phyloP scores from a whole-genome alignment of 2,329 filamentous ascomycete species.

The Arthrobotrys megalospora region DNA sequence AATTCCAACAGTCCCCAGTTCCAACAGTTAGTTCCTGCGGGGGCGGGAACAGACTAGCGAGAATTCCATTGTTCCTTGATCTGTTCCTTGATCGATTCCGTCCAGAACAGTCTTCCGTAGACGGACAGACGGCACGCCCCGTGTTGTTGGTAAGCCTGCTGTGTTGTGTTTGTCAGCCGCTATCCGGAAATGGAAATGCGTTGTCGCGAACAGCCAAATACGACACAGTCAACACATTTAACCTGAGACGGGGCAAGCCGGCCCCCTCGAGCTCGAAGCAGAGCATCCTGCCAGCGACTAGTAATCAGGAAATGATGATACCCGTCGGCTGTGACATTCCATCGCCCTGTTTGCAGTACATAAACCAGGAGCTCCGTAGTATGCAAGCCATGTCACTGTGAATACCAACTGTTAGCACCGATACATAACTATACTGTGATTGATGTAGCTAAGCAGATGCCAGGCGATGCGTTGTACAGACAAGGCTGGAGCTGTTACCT shows the following conservation, averaged over 20 bases:
- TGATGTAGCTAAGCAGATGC: no score
- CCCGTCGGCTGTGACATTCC: no score
- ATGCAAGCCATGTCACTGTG: no score
- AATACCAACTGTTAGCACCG: no score
- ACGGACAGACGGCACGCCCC: background rate
- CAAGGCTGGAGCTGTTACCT: constrained; percentile 12
- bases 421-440: no score
- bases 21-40: background rate
- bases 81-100: constrained; percentile 11
- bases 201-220: background rate
- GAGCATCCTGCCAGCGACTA: no score
- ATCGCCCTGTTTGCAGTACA: no score
- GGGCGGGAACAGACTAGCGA: constrained; percentile 23
- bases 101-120: constrained; percentile 1
- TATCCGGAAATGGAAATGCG: constrained; percentile 9
- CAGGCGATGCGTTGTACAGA: constrained; percentile 11
- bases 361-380: no score
- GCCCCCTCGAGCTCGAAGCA: no score
- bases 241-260: background rate
- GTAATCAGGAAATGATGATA: no score
- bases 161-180: constrained; percentile 17
- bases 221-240: constrained; percentile 18
- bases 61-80: constrained; percentile 14
- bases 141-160: background rate
- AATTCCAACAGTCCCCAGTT: constrained; percentile 6